Evolutionary conservation across 352 stramenopile genomes (phyloP).

Genomic region (Phytopythium chamaehyphon): DNA sequence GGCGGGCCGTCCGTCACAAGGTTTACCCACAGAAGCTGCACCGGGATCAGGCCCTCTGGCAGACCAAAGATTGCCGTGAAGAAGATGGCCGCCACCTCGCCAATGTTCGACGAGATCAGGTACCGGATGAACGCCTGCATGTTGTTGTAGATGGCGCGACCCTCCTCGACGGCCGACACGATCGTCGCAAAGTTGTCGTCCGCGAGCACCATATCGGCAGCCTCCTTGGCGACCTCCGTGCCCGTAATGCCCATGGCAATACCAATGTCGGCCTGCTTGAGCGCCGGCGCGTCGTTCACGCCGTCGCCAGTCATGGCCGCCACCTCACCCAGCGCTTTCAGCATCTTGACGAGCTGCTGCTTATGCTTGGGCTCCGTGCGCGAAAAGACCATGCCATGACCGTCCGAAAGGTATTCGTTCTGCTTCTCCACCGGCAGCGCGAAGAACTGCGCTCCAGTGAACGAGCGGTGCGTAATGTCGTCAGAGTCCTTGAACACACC

Average conservation of each 20-base stretch:
- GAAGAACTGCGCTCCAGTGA: slow-evolving; percentile 97
- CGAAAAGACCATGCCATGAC: slow-evolving; percentile 95
- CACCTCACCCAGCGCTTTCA: slow-evolving; percentile 94
- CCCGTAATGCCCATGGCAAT: slow-evolving; percentile 99
- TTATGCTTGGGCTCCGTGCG: slow-evolving; percentile 98
- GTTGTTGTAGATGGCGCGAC: slow-evolving; percentile 92
- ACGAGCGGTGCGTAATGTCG: slow-evolving; percentile 88
- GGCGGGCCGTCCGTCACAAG: slow-evolving; percentile 98
- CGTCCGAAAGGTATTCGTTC: slow-evolving; percentile 84
- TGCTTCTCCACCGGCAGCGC: slow-evolving; percentile 89
- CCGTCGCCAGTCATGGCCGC: slow-evolving; percentile 98
- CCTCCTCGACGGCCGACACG: slow-evolving; percentile 88
- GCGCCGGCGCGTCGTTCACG: slow-evolving; percentile 98
- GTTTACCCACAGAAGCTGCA: slow-evolving; percentile 99
- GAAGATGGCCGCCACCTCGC: slow-evolving; percentile 98
- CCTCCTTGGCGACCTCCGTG: slow-evolving; percentile 98
- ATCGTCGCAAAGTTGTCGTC: slow-evolving; percentile 99
- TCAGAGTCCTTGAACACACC: slow-evolving; percentile 92
- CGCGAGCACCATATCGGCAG: slow-evolving; percentile 96
- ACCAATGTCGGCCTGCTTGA: slow-evolving; percentile 98
- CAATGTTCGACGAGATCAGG: slow-evolving; percentile 99
- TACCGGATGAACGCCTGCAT: slow-evolving; percentile 99
- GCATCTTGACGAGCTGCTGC: slow-evolving; percentile 93
- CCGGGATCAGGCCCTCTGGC: slow-evolving; percentile 96
- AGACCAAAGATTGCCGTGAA: slow-evolving; percentile 95